These are phyloP conservation scores for Wakefieldia striispora DNA, from an alignment of 768 basidiomycete genomes.

Conservation along the genomic window DNA sequence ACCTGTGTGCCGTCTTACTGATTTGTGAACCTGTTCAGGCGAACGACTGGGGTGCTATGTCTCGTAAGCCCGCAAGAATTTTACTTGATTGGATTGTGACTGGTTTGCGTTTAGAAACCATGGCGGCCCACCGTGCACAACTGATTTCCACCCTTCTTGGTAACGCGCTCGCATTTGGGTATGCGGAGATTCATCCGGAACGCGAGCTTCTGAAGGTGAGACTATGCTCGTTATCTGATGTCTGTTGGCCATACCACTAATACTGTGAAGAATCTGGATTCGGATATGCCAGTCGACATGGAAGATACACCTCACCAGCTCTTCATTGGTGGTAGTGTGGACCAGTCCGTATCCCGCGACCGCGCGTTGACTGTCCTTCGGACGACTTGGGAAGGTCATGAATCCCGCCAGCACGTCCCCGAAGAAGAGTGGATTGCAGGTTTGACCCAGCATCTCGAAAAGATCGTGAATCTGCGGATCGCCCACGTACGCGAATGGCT, in stretches of 20 bases:
- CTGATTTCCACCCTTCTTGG: conserved; percentile 41
- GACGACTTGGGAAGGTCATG: conserved; percentile 14
- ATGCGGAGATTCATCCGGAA: conserved; percentile 45
- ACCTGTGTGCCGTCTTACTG: not conserved
- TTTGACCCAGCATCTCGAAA: conserved; percentile 38
- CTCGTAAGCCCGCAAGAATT: conserved; percentile 40
- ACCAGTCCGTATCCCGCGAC: conserved; percentile 20
- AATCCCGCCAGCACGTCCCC: conserved; percentile 15
- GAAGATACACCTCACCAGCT: conserved; percentile 39
- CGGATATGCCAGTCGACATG: conserved; percentile 38
- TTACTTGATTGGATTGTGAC: not conserved
- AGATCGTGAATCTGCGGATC: conserved; percentile 42
- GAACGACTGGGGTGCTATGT: conserved; percentile 64
- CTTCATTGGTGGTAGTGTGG: conserved; percentile 24
- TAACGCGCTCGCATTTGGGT: conserved; percentile 48
- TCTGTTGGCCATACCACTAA: not conserved
- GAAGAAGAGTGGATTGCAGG: conserved; percentile 39
- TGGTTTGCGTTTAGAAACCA: conserved; percentile 37
- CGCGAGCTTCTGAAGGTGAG: conserved; percentile 50
- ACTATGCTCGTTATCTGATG: too few species aligned
- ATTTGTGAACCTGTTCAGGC: conserved; percentile 28
- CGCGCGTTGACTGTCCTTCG: conserved; percentile 12
- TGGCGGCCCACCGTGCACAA: conserved; percentile 48
- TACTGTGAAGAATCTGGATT: conserved; percentile 54
- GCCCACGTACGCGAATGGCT: conserved; percentile 53